A percentile compares a stretch with the other conserved stretches of the same genome.
Conservation (phyloP, 352 stramenopile genomes). For the Phytophthora sojae region DNA sequence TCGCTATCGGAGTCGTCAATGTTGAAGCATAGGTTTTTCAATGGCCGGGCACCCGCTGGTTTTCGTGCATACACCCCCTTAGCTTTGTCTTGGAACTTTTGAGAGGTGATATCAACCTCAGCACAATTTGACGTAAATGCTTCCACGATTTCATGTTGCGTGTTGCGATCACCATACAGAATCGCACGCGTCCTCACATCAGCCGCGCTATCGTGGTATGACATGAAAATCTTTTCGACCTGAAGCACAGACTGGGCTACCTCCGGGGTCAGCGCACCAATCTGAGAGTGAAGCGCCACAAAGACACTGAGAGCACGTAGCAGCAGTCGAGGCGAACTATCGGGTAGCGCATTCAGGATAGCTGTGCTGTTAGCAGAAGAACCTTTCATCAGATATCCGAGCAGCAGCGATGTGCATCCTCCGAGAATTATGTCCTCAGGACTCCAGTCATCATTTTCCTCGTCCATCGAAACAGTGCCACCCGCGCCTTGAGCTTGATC, state of each 20-base stretch:
- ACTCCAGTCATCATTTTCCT: constrained; percentile 50
- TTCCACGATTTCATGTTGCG: not conserved
- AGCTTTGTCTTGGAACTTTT: not conserved
- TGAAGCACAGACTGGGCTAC: constrained; percentile 69
- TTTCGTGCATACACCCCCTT: not conserved
- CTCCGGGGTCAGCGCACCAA: constrained; percentile 75
- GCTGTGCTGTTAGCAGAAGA: constrained; percentile 42
- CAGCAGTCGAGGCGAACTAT: constrained; percentile 54
- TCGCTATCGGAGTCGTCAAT: constrained; percentile 54
- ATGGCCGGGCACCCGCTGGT: constrained; percentile 5
- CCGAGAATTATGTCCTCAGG: constrained; percentile 82
- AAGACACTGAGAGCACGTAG: constrained; percentile 69
- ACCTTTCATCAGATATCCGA: constrained; percentile 77
- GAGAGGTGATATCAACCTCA: constrained; percentile 1
- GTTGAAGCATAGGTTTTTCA: constrained; percentile 55
- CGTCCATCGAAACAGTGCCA: constrained; percentile 19
- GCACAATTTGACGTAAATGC: not conserved
- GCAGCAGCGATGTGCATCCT: constrained; percentile 68
- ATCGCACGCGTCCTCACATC: not conserved
- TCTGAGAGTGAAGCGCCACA: constrained; percentile 77
- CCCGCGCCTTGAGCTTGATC: constrained; percentile 10
- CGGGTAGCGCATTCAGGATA: constrained; percentile 55
- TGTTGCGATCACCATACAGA: not conserved
- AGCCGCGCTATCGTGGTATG: constrained; percentile 1
- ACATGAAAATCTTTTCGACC: constrained; percentile 75